These are phyloP conservation scores for Suhomyces tanzawaensis DNA, from an alignment of 805 yeast species.

Conservation along the genomic window DNA sequence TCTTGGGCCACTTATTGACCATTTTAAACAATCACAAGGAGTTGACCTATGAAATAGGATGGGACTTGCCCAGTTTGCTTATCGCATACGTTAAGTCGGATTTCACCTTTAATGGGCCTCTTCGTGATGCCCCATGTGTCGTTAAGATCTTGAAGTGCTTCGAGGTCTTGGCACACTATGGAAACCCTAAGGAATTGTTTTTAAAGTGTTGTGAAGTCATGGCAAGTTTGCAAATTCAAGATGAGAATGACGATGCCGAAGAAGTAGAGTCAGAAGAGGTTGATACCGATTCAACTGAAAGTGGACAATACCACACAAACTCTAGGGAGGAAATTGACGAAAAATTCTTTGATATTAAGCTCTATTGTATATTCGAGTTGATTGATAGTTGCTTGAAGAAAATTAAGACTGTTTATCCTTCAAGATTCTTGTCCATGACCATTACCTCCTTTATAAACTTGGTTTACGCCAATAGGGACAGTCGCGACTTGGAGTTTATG, in stretches of 20 bases:
- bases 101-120: conserved; percentile 20
- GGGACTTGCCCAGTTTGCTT: conserved; percentile 83
- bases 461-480: conserved; percentile 22
- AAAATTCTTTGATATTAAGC: conserved; percentile 50
- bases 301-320: background rate
- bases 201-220: conserved; percentile 69
- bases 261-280: conserved; percentile 10
- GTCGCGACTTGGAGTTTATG: conserved; percentile 18
- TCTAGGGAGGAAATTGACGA: conserved; percentile 9
- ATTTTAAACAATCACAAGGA: conserved; percentile 46
- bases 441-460: conserved; percentile 57
- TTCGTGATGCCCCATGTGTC: conserved; percentile 42
- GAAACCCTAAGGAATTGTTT: conserved; percentile 80
- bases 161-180: conserved; percentile 61
- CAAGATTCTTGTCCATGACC: conserved; percentile 72
- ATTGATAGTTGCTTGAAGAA: conserved; percentile 55
- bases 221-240: conserved; percentile 14
- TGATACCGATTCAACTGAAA: conserved; percentile 7
- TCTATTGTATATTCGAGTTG: conserved; percentile 68
- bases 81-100: conserved; percentile 50
- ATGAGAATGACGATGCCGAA: conserved; percentile 7
- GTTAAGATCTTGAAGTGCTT: conserved; percentile 47
- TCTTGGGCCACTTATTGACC: conserved; percentile 47
- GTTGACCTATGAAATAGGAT: conserved; percentile 68
- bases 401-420: conserved; percentile 71